Evolutionary conservation across 2,329 filamentous ascomycete genomes (phyloP), one percentile per base, ranked within the genome.

Genomic region (Onygenales sp.): DNA sequence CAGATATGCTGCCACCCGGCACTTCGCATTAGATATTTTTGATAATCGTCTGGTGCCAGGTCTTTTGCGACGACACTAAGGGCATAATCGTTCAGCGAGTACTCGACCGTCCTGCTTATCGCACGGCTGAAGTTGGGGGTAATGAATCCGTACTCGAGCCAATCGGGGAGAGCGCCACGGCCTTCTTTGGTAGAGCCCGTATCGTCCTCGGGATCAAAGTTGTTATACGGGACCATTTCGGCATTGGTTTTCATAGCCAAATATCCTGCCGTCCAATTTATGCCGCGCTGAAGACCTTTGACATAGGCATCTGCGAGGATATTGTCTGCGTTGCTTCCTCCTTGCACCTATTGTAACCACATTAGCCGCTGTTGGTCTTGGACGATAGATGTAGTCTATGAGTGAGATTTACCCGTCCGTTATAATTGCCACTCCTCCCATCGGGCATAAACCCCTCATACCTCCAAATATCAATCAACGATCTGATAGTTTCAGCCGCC

Each of bases 291-390:
- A 2, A 87, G 77, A 0, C 83, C 83, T 65, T 89, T 89, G 33
- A 87, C 76, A 56, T 81, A 88, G 0, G 85, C 85, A 61, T 89
- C 85, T 2, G 85, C 85, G 7, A 89, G 76, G 3, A 89, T 79
- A 51, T 86, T 87, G 63, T 89, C 85, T 3, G 80, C 79, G 61
- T 88, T 86, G 2, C 79, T 84, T 4, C 85, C 85, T 11, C 84
- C 85, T 65, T 89, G 85, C 7, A 61, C 54, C 54, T 27, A 5
- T 27, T 5, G 5, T 27, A 27, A 17, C 17, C 21, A 27, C 5
- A 27, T 27, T 13, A 79, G 21, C 21, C 21, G 3, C 21, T 27
- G 5, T 27, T 27, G 3, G 21, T 27, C 21, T 27, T 27, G 21
- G 21, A 27, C 21, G 21, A 27, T 27, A 27, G 21, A 27, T 27